phyloP scores from a whole-genome alignment of 225 moss, liverwort and hornwort genomes.

The Polytrichum formosum region DNA sequence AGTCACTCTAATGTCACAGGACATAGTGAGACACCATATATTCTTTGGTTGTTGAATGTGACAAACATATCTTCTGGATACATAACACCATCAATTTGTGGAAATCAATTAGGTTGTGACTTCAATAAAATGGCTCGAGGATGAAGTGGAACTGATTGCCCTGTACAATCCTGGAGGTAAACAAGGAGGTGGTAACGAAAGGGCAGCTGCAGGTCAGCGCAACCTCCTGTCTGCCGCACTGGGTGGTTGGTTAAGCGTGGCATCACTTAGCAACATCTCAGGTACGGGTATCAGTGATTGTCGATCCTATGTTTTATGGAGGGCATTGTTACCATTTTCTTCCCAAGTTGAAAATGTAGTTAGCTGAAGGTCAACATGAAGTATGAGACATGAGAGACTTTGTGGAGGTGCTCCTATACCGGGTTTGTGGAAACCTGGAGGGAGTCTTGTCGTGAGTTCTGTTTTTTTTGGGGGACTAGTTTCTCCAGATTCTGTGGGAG shows the following conservation, averaged over 20 bases:
- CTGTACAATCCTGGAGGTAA: slow-evolving; percentile 57
- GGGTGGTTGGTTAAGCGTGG: slow-evolving; percentile 57
- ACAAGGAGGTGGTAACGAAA: slow-evolving; percentile 53
- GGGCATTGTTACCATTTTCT: slow-evolving; percentile 1
- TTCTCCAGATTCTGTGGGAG: no score
- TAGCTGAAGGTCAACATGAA: no score
- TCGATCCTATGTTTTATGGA: slow-evolving; percentile 9
- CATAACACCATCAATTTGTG: no score
- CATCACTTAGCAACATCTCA: slow-evolving; percentile 62
- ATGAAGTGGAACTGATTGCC: slow-evolving; percentile 74
- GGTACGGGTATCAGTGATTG: slow-evolving; percentile 32
- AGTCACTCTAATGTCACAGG: no score
- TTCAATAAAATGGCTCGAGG: slow-evolving; percentile 79
- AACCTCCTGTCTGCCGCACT: slow-evolving; percentile 61
- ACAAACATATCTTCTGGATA: no score
- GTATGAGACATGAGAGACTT: no score
- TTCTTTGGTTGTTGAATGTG: no score
- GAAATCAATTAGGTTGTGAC: slow-evolving; percentile 56
- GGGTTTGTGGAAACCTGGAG: no score
- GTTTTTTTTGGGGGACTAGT: no score
- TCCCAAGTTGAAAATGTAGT: neutral
- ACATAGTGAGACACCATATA: no score
- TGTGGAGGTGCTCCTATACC: no score
- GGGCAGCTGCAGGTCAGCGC: slow-evolving; percentile 58
- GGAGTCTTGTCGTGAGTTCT: no score